These are phyloP conservation scores for Miscanthus lutarioriparius DNA, from an alignment of 176 grass and related monocot genomes.

Conservation along the genomic window DNA sequence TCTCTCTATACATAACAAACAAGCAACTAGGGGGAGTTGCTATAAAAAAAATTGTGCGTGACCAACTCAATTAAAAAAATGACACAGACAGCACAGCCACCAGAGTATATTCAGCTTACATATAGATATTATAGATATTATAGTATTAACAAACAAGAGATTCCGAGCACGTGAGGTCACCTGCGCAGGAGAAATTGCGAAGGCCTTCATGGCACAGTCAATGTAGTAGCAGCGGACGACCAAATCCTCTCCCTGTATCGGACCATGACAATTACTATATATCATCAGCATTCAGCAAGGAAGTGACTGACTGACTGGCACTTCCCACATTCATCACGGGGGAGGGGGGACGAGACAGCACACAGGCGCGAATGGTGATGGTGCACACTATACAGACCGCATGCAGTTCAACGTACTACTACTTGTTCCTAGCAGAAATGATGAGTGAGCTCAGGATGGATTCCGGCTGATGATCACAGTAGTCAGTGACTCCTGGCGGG, in stretches of 20 bases:
- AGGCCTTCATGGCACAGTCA: constrained; percentile 67
- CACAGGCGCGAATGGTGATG: not conserved
- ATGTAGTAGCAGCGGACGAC: constrained; percentile 81
- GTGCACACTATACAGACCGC: not conserved
- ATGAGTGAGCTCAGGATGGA: not conserved
- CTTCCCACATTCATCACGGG: not conserved
- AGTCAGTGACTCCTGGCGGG: not conserved
- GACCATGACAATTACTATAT: not conserved
- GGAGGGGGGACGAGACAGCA: not conserved
- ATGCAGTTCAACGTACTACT: not conserved
- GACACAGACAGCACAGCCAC: not conserved
- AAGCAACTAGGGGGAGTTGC: not conserved
- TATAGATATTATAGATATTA: too few relatives aligned
- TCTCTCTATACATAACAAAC: not conserved
- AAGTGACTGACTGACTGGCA: not conserved
- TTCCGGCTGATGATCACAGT: not conserved
- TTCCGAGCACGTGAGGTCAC: constrained; percentile 1
- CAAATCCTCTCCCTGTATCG: constrained; percentile 73
- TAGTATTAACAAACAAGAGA: not conserved
- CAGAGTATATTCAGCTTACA: not conserved
- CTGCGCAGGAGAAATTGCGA: constrained; percentile 69
- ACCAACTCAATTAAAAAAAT: not conserved
- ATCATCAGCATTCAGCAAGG: not conserved
- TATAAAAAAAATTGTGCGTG: too few relatives aligned
- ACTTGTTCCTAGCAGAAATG: not conserved